Evolutionary conservation across 352 stramenopile species (phyloP).

Genomic region (Phytophthora parvispora): DNA sequence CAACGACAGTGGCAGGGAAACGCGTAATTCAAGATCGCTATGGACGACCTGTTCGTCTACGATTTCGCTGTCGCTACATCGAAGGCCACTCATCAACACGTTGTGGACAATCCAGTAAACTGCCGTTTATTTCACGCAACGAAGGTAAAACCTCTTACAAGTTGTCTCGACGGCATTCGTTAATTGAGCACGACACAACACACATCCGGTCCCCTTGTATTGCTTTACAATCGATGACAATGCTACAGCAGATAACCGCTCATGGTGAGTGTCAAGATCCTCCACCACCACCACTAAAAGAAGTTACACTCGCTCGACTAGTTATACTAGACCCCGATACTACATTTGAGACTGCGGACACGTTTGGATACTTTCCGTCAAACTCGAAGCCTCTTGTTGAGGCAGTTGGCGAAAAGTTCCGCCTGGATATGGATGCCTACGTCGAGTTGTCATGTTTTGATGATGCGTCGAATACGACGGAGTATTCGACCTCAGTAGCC

Average conservation of each 20-base stretch:
- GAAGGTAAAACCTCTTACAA: no score
- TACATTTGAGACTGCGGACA: slow-evolving; percentile 90
- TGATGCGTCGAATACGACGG: not conserved
- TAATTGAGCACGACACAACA: not conserved
- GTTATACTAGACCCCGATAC: slow-evolving; percentile 57
- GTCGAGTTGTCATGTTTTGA: slow-evolving; percentile 73
- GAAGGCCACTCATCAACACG: no score
- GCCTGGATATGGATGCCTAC: slow-evolving; percentile 84
- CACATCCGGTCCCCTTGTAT: slow-evolving; percentile 15
- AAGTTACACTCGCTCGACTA: slow-evolving; percentile 59
- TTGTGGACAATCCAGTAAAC: no score
- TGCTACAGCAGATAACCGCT: slow-evolving; percentile 2
- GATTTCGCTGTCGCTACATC: no score
- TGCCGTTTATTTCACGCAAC: no score
- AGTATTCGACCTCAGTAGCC: not conserved
- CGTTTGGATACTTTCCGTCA: slow-evolving; percentile 84
- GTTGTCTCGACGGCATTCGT: not conserved
- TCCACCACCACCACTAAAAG: not conserved
- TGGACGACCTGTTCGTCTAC: no score
- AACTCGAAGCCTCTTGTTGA: slow-evolving; percentile 79
- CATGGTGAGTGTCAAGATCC: not conserved
- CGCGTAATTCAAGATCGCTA: no score
- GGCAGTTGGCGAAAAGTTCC: slow-evolving; percentile 67
- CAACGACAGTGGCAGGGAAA: not conserved
- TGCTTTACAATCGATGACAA: slow-evolving; percentile 7